phyloP scores from a whole-genome alignment of 441 rosid species.

The Dalechampia spathulata region DNA sequence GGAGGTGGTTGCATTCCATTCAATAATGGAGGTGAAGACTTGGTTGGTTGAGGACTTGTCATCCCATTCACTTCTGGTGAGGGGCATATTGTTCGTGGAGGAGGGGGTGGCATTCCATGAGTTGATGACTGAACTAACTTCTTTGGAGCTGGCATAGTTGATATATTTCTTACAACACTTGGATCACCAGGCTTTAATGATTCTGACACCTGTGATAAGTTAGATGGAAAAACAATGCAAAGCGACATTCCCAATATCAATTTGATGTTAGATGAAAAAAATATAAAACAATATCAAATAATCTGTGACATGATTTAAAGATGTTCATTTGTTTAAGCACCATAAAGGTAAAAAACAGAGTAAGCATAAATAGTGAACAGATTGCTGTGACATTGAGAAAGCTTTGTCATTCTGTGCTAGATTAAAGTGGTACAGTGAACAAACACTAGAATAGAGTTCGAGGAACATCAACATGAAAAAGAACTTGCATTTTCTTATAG shows the following conservation, averaged over 20 bases:
- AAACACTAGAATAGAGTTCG: not conserved
- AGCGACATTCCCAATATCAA: constrained; percentile 19
- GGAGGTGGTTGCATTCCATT: constrained; percentile 36
- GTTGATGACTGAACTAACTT: constrained; percentile 31
- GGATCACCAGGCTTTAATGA: constrained; percentile 22
- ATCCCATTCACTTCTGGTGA: constrained; percentile 25
- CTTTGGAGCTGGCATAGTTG: constrained; percentile 46
- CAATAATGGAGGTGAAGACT: constrained; percentile 21
- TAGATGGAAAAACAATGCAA: constrained; percentile 14
- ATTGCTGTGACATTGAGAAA: not conserved
- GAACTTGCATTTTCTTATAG: too few species aligned
- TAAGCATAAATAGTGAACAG: not conserved
- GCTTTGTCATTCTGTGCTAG: too few species aligned
- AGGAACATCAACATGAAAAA: not conserved
- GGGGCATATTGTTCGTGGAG: constrained; percentile 26
- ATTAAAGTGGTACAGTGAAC: not conserved
- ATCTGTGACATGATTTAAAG: not conserved
- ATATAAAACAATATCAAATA: not conserved
- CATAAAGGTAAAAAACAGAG: not conserved
- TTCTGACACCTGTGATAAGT: constrained; percentile 41
- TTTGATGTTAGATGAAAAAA: not conserved
- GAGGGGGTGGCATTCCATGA: constrained; percentile 36
- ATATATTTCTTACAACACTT: constrained; percentile 25
- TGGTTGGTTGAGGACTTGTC: constrained; percentile 30
- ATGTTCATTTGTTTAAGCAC: not conserved